phyloP scores from a whole-genome alignment of 179 eudicot species.

The Drosera spatulata region DNA sequence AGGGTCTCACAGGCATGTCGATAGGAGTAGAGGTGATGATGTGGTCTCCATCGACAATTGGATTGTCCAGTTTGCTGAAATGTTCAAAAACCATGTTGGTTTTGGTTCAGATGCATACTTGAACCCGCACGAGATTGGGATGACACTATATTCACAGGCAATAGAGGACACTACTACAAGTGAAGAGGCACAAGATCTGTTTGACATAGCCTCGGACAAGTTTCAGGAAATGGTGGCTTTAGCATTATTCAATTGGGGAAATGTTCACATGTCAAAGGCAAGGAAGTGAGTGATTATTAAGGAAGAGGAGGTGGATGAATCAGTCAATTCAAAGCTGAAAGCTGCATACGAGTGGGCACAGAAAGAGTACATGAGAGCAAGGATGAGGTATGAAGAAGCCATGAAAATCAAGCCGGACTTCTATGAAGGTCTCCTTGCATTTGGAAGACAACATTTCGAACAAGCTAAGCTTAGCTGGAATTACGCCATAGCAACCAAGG shows the following conservation, averaged over 20 bases:
- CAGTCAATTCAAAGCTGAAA: constrained; percentile 35
- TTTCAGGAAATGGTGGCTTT: constrained; percentile 63
- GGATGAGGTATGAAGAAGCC: constrained; percentile 49
- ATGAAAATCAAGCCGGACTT: constrained; percentile 50
- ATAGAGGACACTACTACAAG: constrained; percentile 56
- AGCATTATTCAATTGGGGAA: constrained; percentile 66
- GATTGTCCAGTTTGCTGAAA: constrained; percentile 64
- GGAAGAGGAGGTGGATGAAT: no score
- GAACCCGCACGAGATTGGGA: constrained; percentile 52
- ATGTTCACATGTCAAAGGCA: constrained; percentile 65
- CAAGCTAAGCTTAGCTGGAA: constrained; percentile 64
- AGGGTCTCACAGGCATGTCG: constrained; percentile 12
- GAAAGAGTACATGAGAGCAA: constrained; percentile 47
- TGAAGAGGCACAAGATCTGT: constrained; percentile 47
- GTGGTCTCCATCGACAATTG: constrained; percentile 48
- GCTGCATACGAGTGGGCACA: constrained; percentile 50
- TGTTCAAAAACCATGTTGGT: constrained; percentile 49
- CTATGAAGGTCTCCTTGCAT: constrained; percentile 50
- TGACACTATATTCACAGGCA: constrained; percentile 58
- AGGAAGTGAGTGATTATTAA: constrained; percentile 39
- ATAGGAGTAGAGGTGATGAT: constrained; percentile 17
- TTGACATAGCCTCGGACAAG: constrained; percentile 45
- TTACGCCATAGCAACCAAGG: constrained; percentile 38
- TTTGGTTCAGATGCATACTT: constrained; percentile 59
- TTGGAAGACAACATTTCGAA: constrained; percentile 65